phyloP scores from a whole-genome alignment of 495 filamentous ascomycete species.

The Glutinoglossum americanum region DNA sequence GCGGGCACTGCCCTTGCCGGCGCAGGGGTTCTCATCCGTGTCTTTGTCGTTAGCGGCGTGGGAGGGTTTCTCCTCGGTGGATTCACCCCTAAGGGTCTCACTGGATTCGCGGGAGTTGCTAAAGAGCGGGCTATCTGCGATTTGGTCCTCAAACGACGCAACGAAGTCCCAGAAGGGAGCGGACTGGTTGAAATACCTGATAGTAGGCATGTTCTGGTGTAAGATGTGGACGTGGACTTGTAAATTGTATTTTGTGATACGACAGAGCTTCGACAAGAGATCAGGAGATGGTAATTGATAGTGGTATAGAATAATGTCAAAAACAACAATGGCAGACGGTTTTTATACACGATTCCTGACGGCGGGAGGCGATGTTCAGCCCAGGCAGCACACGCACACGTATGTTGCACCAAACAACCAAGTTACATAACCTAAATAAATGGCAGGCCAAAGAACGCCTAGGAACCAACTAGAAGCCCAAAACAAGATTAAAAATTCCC shows the following conservation, averaged over 20 bases:
- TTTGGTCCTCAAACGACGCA: constrained; percentile 19
- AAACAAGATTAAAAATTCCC: not conserved
- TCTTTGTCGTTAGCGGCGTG: not conserved
- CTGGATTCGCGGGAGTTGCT: not conserved
- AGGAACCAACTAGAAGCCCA: not conserved
- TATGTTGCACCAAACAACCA: not conserved
- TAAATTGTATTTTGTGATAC: not conserved
- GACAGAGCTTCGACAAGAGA: not conserved
- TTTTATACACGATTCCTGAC: not conserved
- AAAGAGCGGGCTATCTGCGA: constrained; percentile 12
- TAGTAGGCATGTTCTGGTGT: constrained; percentile 16
- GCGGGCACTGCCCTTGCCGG: not conserved
- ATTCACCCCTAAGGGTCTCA: not conserved
- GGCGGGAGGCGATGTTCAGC: not conserved
- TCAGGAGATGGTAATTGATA: not conserved
- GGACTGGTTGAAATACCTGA: constrained; percentile 20
- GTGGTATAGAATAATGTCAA: too few species aligned
- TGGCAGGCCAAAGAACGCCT: not conserved
- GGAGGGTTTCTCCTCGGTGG: not conserved
- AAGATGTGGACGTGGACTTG: not conserved
- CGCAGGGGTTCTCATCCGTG: not conserved
- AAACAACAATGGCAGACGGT: not conserved
- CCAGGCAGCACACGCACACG: not conserved
- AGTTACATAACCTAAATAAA: not conserved
- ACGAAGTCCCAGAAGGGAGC: constrained; percentile 26